Conservation (phyloP, 2,329 filamentous ascomycete species). For the Cercospora citrullina region DNA sequence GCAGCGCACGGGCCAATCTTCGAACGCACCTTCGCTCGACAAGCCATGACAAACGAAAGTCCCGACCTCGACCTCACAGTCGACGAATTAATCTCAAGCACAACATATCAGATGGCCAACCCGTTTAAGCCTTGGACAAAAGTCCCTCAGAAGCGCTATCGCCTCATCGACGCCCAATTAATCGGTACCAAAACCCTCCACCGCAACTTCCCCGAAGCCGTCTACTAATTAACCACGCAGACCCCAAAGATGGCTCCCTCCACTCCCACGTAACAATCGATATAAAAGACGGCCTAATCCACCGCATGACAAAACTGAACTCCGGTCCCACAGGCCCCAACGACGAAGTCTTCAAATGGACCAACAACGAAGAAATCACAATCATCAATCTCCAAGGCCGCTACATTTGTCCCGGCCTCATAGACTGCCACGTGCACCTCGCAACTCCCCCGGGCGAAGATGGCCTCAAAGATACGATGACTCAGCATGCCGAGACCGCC, state of each 20-base stretch:
- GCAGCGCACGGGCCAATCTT: not conserved
- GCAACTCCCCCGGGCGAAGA: conserved; percentile 47
- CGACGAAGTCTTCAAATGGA: conserved; percentile 36
- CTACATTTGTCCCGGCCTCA: conserved; percentile 54
- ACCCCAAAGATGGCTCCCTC: conserved; percentile 37
- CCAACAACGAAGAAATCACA: conserved; percentile 28
- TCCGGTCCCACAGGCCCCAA: conserved; percentile 25
- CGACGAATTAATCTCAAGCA: not conserved
- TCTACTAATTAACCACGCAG: conserved; percentile 11
- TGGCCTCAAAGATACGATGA: conserved; percentile 41
- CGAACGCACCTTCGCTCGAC: not conserved
- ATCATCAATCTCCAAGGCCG: conserved; percentile 47
- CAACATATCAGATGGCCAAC: conserved; percentile 11
- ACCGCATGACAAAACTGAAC: conserved; percentile 35
- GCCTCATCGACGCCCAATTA: conserved; percentile 29
- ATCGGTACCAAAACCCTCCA: conserved; percentile 19
- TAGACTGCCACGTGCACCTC: conserved; percentile 55
- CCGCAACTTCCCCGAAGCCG: not conserved
- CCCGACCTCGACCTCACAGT: not conserved
- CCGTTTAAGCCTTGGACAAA: conserved; percentile 30
- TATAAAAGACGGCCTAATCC: conserved; percentile 33
- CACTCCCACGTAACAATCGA: conserved; percentile 37
- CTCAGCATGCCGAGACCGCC: conserved; percentile 41
- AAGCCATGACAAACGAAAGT: conserved; percentile 5
- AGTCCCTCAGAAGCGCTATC: conserved; percentile 23